Percentiles rank a stretch among this genome's conserved stretches.
These are phyloP conservation scores for Entomortierella lignicola DNA, from an alignment of 192 early-diverging fungal genomes.

Conservation along the genomic window DNA sequence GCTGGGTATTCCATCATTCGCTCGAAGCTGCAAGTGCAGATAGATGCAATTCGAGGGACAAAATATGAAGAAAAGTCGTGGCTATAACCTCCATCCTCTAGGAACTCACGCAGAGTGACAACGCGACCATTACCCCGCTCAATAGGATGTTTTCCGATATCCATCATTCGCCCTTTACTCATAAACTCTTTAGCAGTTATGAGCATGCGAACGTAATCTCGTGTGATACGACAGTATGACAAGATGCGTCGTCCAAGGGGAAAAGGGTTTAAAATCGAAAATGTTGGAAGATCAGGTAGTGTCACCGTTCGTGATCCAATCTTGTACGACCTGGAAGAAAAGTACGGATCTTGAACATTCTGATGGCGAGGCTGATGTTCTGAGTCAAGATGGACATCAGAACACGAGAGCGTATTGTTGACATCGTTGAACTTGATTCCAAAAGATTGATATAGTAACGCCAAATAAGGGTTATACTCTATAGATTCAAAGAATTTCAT, in stretches of 20 bases:
- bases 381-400: slow-evolving; percentile 16
- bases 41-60: slow-evolving; percentile 44
- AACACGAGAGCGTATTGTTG: slow-evolving; percentile 43
- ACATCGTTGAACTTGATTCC: slow-evolving; percentile 44
- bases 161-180: slow-evolving; percentile 42
- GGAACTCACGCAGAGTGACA: slow-evolving; percentile 33
- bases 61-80: slow-evolving; percentile 43
- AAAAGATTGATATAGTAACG: slow-evolving; percentile 32
- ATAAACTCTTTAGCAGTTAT: slow-evolving; percentile 41
- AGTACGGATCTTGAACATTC: slow-evolving; percentile 27
- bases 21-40: slow-evolving; percentile 58
- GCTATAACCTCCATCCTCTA: slow-evolving; percentile 38
- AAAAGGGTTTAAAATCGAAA: slow-evolving; percentile 39
- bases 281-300: slow-evolving; percentile 31
- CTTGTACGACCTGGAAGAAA: slow-evolving; percentile 45
- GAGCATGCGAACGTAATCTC: slow-evolving; percentile 30
- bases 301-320: slow-evolving; percentile 33
- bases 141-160: slow-evolving; percentile 41
- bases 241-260: slow-evolving; percentile 34
- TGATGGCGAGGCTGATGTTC: not conserved
- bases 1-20: slow-evolving; percentile 49
- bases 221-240: slow-evolving; percentile 30
- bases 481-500: too few species aligned
- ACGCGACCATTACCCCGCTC: slow-evolving; percentile 46
- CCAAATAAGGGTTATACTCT: slow-evolving; percentile 44